Percentiles rank a stretch among this genome's conserved stretches.
phyloP scores from a whole-genome alignment of 1,284 basidiomycete genomes.

The Fomitopsis schrenkii region DNA sequence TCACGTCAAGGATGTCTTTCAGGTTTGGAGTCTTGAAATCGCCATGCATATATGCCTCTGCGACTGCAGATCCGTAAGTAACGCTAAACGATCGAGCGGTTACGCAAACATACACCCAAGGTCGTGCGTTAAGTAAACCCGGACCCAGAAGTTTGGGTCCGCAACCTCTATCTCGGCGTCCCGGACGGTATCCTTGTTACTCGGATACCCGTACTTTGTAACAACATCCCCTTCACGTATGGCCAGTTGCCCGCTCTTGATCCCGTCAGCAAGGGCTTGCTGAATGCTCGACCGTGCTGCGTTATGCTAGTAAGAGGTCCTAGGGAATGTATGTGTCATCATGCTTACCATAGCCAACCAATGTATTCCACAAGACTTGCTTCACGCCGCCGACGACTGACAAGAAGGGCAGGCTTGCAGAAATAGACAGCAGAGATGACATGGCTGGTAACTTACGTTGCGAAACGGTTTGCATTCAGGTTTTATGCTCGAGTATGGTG shows the following conservation, averaged over 20 bases:
- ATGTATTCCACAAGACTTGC: background rate
- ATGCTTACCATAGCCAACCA: background rate
- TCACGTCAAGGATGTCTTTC: constrained; percentile 73
- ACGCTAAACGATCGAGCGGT: background rate
- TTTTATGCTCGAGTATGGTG: no score
- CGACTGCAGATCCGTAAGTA: background rate
- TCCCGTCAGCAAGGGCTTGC: background rate
- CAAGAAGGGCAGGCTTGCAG: background rate
- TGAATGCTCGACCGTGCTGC: background rate
- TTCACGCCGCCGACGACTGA: background rate
- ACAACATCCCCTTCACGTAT: background rate
- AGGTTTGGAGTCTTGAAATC: constrained; percentile 74
- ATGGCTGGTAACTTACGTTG: background rate
- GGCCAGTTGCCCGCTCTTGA: background rate
- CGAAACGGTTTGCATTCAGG: no score
- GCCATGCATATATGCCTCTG: constrained; percentile 82
- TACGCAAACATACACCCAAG: constrained; percentile 51
- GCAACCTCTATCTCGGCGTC: constrained; percentile 1
- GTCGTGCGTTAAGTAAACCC: constrained; percentile 29
- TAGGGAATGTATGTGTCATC: background rate
- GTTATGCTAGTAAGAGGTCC: background rate
- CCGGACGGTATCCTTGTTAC: background rate
- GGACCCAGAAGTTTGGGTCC: constrained; percentile 6
- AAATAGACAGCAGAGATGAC: background rate
- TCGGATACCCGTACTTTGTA: background rate